Conservation (phyloP, 2,329 filamentous ascomycete species). For the Diaporthe citrichinensis region DNA sequence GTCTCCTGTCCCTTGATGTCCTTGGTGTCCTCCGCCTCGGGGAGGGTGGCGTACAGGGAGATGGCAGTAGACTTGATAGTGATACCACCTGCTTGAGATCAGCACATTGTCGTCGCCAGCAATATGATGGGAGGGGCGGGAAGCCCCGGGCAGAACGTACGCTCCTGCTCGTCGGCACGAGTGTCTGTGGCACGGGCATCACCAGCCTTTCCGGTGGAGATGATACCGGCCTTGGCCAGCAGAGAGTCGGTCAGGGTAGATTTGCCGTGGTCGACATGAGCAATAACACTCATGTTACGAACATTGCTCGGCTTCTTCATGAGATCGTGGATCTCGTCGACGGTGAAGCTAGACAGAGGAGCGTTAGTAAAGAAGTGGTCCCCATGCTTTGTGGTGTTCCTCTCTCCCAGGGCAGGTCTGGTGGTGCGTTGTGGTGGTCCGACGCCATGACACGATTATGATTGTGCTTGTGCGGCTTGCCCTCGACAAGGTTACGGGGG, state of each 20-base stretch:
- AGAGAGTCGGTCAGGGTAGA: constrained; percentile 99
- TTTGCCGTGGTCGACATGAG: constrained; percentile 99
- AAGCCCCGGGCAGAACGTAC: constrained; percentile 52
- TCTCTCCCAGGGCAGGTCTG: background rate
- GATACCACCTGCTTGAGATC: constrained; percentile 74
- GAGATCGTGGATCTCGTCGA: constrained; percentile 86
- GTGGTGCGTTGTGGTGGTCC: background rate
- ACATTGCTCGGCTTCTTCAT: constrained; percentile 86
- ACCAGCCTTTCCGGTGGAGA: constrained; percentile 97
- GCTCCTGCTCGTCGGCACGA: constrained; percentile 97
- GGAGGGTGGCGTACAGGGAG: constrained; percentile 92
- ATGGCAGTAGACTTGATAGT: constrained; percentile 99
- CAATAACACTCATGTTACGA: constrained; percentile 89
- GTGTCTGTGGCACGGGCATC: constrained; percentile 97
- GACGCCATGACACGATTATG: constrained; percentile 18
- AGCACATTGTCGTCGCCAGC: constrained; percentile 22
- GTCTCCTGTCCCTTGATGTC: constrained; percentile 92
- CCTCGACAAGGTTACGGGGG: constrained; percentile 1
- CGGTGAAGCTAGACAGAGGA: constrained; percentile 84
- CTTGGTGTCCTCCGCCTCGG: constrained; percentile 89
- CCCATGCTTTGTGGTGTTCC: constrained; percentile 47
- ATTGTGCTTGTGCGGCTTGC: background rate
- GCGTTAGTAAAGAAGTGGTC: constrained; percentile 62
- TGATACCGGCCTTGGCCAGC: constrained; percentile 99
- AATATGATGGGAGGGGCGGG: background rate